Percentiles rank a stretch among this genome's conserved stretches.
phyloP scores from a whole-genome alignment of 140 eudicot species.

The Senecio squalidus region DNA sequence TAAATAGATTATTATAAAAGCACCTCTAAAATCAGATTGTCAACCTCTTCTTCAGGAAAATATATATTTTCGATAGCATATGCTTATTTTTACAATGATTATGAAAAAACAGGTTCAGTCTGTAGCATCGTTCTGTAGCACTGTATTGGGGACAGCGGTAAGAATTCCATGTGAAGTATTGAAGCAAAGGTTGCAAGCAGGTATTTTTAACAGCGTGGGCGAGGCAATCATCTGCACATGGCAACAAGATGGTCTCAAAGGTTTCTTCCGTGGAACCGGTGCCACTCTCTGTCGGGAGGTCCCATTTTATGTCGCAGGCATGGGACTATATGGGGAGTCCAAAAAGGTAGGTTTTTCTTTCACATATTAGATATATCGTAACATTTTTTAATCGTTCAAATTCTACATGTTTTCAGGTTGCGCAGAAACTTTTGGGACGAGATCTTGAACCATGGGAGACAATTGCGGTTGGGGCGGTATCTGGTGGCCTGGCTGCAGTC shows the following conservation, averaged over 20 bases:
- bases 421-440: conserved; percentile 55
- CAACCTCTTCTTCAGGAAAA: not conserved
- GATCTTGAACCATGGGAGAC: conserved; percentile 98
- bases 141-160: conserved; percentile 83
- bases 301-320: conserved; percentile 95
- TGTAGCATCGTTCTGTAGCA: conserved; percentile 80
- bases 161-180: conserved; percentile 90
- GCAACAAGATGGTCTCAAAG: conserved; percentile 90
- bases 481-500: conserved; percentile 96
- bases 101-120: conserved; percentile 61
- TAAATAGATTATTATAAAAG: conserved; percentile 10
- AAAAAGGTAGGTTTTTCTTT: conserved; percentile 53
- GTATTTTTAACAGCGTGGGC: conserved; percentile 71
- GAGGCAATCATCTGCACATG: conserved; percentile 81
- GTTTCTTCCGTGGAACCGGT: conserved; percentile 94
- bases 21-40: not conserved
- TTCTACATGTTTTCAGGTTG: conserved; percentile 36
- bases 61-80: not conserved
- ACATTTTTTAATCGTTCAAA: too few species aligned
- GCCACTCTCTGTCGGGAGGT: conserved; percentile 92
- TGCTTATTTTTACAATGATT: not conserved
- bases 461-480: conserved; percentile 80
- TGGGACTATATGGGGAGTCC: conserved; percentile 90
- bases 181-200: conserved; percentile 93
- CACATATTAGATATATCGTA: not conserved